Evolutionary conservation across 371 early-diverging fungal species (phyloP), one percentile per base, ranked within the genome.

Genomic region (Circinella minor): DNA sequence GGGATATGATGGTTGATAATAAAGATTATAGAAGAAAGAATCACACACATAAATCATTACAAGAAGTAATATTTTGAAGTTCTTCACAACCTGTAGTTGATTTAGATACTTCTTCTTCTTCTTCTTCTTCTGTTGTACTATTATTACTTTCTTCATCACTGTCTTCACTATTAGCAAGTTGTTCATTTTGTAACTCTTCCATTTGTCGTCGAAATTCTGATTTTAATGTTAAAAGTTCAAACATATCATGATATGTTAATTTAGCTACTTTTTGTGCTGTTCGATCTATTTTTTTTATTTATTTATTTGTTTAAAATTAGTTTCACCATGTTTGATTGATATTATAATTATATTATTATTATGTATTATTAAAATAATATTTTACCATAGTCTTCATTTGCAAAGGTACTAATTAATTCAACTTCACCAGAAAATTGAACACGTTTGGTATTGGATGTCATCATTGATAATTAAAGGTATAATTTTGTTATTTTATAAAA

Each of bases 381-480:
- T n/a, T 38, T 80, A 83, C 83, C 83, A 67, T 83, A 83, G 51
- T 83, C 83, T 72, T 83, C 83, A 54, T 83, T 80, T 34, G 77
- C 81, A 74, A 83, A 83, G 20, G 83, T 83, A 55, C 75, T 75
- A 14, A 77, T 63, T 48, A 77, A 71, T 57, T 80, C 81, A 39
- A 83, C 76, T 18, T 80, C 69, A 36, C 76, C 71, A 36, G 81
- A 69, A 66, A 83, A 83, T 70, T 80, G 83, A 17, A 83, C 83
- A 73, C 74, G 77, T 60, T 83, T 83, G 37, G 65, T 51, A 64
- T 59, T 3, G 5, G 51, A 51, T 4, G 51, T 51, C 51, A 51
- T 51, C 51, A 51, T 51, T n/a, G 64, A 63, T 51, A n/a, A 15
- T 4, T 4, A n/a, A 13, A 13, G 51, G 51, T 51, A 51, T 46